Evolutionary conservation across 257 asterid genomes (phyloP).

Genomic region (Rubia yunnanensis): DNA sequence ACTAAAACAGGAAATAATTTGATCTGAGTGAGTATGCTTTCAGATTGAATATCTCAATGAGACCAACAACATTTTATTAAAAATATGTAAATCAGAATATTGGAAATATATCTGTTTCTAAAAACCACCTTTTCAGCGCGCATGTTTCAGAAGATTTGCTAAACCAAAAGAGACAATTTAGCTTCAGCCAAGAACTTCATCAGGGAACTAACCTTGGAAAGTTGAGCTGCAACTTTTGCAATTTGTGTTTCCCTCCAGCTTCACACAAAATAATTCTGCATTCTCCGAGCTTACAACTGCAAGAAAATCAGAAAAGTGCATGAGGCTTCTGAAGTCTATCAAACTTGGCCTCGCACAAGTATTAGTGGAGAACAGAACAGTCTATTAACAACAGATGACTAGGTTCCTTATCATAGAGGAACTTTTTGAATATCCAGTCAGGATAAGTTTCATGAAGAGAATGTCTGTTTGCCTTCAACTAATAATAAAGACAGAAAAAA

Average conservation of each 20-base stretch:
- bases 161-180: neutral
- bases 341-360: neutral
- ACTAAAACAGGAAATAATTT: neutral
- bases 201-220: constrained; percentile 63
- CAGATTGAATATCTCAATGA: neutral
- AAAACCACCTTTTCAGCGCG: neutral
- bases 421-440: neutral
- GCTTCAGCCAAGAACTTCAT: neutral
- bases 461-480: neutral
- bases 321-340: neutral
- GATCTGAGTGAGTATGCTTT: neutral
- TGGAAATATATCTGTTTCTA: neutral
- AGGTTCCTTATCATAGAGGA: neutral
- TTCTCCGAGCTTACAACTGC: constrained; percentile 95
- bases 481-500: neutral
- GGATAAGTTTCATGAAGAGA: neutral
- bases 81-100: no score
- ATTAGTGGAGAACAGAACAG: neutral
- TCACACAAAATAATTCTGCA: constrained; percentile 75
- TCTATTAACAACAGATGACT: neutral
- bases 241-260: constrained; percentile 62
- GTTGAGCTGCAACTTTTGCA: constrained; percentile 94
- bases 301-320: constrained; percentile 12
- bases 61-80: neutral
- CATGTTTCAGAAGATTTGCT: neutral